phyloP scores from a whole-genome alignment of 2,329 filamentous ascomycete species.

The Verticillium albo-atrum region DNA sequence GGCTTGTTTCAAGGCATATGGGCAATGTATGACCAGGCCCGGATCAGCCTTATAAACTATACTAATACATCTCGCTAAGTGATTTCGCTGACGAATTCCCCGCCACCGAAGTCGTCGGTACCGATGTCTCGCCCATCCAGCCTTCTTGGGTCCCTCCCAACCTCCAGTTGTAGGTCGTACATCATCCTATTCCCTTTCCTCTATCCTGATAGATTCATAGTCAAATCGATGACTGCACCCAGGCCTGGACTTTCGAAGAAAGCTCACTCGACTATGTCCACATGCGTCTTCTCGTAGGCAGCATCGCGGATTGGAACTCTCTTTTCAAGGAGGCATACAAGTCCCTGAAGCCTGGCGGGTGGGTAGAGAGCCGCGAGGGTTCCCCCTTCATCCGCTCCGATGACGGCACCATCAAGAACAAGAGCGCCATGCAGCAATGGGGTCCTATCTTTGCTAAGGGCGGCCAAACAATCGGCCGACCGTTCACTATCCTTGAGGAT shows the following conservation, averaged over 20 bases:
- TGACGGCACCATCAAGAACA: constrained; percentile 20
- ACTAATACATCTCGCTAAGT: too few relatives aligned
- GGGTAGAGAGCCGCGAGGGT: constrained; percentile 30
- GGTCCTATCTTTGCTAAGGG: constrained; percentile 26
- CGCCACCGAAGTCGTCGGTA: constrained; percentile 41
- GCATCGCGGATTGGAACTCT: constrained; percentile 47
- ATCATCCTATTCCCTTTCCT: too few relatives aligned
- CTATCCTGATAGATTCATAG: neutral
- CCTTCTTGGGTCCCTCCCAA: constrained; percentile 54
- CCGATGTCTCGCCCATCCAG: constrained; percentile 54
- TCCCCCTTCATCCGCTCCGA: constrained; percentile 19
- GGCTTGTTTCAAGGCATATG: constrained; percentile 3
- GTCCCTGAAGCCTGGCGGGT: constrained; percentile 47
- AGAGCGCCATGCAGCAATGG: constrained; percentile 27
- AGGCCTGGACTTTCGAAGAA: constrained; percentile 41
- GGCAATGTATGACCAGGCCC: constrained; percentile 5
- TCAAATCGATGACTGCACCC: constrained; percentile 57
- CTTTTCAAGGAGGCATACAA: constrained; percentile 42
- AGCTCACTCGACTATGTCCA: constrained; percentile 54
- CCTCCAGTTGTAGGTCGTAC: constrained; percentile 28
- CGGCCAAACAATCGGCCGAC: constrained; percentile 23
- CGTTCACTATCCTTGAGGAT: constrained; percentile 25
- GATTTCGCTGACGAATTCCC: constrained; percentile 41
- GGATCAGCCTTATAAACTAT: too few relatives aligned
- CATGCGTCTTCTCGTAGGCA: constrained; percentile 47